Conservation (phyloP, 2,329 filamentous ascomycete species). For the Alternaria rosae region DNA sequence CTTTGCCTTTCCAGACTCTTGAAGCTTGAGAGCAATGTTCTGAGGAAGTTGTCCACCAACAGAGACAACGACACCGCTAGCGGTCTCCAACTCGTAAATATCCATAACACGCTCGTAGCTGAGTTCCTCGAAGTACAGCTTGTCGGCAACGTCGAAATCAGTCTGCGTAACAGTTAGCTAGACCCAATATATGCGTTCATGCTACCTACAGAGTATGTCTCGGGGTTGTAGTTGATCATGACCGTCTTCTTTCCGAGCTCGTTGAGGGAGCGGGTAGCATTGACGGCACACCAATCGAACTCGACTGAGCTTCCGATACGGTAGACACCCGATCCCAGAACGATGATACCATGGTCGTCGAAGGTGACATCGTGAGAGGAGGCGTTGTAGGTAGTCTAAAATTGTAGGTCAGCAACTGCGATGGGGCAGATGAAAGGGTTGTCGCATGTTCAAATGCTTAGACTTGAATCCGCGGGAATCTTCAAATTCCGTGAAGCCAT, state of each 20-base stretch:
- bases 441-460: no score
- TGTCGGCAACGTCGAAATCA: constrained; percentile 89
- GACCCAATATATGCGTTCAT: not conserved
- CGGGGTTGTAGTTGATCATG: constrained; percentile 76
- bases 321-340: constrained; percentile 95
- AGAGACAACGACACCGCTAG: constrained; percentile 89
- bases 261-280: constrained; percentile 81
- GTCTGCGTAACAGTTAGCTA: constrained; percentile 56
- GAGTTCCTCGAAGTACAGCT: constrained; percentile 95
- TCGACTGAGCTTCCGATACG: constrained; percentile 97
- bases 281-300: constrained; percentile 98
- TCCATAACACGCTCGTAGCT: constrained; percentile 99
- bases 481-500: not conserved
- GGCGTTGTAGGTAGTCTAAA: constrained; percentile 98
- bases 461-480: no score
- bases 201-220: constrained; percentile 53
- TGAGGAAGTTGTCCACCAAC: constrained; percentile 96
- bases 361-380: constrained; percentile 92
- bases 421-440: no score
- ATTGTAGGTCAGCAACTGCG: constrained; percentile 34
- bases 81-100: constrained; percentile 91
- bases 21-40: constrained; percentile 93
- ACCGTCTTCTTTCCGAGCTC: constrained; percentile 95
- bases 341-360: constrained; percentile 86
- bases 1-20: constrained; percentile 88